Conservation (phyloP, 2,329 filamentous ascomycete species). For the Exserohilum turcica region DNA sequence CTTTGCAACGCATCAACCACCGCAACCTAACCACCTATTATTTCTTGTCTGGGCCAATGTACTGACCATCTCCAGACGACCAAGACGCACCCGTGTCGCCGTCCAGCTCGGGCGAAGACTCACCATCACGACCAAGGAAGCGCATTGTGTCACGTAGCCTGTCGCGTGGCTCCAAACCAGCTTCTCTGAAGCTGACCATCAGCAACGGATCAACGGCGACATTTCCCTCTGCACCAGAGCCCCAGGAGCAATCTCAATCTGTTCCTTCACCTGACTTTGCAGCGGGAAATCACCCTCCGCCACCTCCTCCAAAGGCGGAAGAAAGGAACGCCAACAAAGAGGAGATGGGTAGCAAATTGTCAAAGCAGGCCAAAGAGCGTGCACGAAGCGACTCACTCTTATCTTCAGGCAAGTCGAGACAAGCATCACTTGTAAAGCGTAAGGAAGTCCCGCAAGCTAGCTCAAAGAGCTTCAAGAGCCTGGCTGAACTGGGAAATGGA, state of each 20-base stretch:
- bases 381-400: slow-evolving; percentile 38
- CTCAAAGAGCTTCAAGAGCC: slow-evolving; percentile 34
- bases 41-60: background rate
- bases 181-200: slow-evolving; percentile 38
- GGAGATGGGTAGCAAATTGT: slow-evolving; percentile 30
- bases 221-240: slow-evolving; percentile 32
- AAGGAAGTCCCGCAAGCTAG: slow-evolving; percentile 30
- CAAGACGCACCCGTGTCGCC: slow-evolving; percentile 21
- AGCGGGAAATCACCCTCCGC: slow-evolving; percentile 40
- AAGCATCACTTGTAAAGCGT: slow-evolving; percentile 28
- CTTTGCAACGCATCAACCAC: background rate
- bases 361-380: slow-evolving; percentile 26
- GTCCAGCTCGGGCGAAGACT: slow-evolving; percentile 21
- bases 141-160: slow-evolving; percentile 41
- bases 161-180: slow-evolving; percentile 43
- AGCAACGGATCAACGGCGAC: slow-evolving; percentile 49
- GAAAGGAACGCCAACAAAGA: slow-evolving; percentile 21
- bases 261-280: slow-evolving; percentile 21
- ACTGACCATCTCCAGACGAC: slow-evolving; percentile 16
- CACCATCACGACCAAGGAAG: slow-evolving; percentile 26
- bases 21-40: background rate
- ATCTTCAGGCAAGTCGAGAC: slow-evolving; percentile 23
- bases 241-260: slow-evolving; percentile 14
- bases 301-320: slow-evolving; percentile 43
- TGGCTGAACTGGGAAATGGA: slow-evolving; percentile 37